Evolutionary conservation across 1,139 yeast genomes (phyloP), one percentile per base, ranked within the genome.

Genomic region (Saccharomyces hybrid): DNA sequence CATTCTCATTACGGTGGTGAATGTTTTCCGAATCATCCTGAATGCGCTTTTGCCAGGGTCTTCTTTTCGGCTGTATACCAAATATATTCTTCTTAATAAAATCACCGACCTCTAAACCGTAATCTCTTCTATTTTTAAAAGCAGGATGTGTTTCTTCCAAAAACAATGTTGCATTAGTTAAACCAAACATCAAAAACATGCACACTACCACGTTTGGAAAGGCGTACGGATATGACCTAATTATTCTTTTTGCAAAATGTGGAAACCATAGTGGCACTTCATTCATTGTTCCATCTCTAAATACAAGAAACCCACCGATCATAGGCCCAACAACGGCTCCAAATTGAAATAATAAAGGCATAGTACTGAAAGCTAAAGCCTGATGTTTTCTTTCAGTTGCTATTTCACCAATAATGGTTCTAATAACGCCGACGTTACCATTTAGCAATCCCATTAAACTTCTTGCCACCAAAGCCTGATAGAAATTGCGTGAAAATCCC

Each of bases 321-420:
- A 79, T 71, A 1, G 89, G 88, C 0, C 87, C 87, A 48, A 82
- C 58, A 19, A 80, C 77, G 53, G 75, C 70, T 1, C 88, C 88
- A 14, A 81, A 62, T 63, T 81, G 82, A 78, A 81, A 83, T 31
- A 82, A 70, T 51, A 83, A 68, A 0, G 88, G 85, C 71, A 83
- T 73, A 4, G 80, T 78, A 47, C 83, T 75, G 64, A 83, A 81
- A 1, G 86, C 86, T 14, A 82, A 59, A 2, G 85, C 83, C 63
- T 83, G 86, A 62, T 83, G 86, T 49, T 73, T 72, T 55, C 80
- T 74, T 56, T 81, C 80, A 1, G 68, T 73, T 5, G 83, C 84
- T 25, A 80, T 71, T 64, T 83, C 88, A 1, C 86, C 88, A 50
- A 83, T 73, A 51, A 77, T 69, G 0, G 88, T 83, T 62, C 88